Percentiles rank a stretch among this genome's conserved stretches.
Conservation (phyloP, 192 early-diverging fungal genomes). For the Tieghemiomyces parasiticus region DNA sequence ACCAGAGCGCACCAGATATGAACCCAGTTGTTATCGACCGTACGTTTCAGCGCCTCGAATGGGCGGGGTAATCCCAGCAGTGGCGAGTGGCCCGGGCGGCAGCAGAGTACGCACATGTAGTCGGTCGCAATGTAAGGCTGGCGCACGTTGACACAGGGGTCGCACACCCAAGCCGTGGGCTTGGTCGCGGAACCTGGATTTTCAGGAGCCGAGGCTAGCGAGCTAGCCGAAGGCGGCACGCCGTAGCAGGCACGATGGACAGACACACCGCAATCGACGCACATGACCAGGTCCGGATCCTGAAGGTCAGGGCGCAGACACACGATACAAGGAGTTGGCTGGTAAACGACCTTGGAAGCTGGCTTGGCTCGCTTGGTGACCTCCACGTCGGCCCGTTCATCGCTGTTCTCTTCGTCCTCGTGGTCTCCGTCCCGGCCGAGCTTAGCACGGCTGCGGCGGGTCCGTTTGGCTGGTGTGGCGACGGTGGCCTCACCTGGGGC, state of each 20-base stretch:
- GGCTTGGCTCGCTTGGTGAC: background rate
- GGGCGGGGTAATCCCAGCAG: conserved; percentile 16
- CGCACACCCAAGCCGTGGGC: conserved; percentile 26
- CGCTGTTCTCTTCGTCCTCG: conserved; percentile 20
- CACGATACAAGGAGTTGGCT: conserved; percentile 23
- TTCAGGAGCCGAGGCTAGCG: background rate
- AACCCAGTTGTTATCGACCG: conserved; percentile 62
- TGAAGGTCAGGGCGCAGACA: conserved; percentile 16
- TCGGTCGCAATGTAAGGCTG: conserved; percentile 41
- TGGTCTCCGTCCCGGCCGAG: no score
- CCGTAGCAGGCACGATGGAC: conserved; percentile 42
- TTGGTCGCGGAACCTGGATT: background rate
- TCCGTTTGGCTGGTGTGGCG: no score
- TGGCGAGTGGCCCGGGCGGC: conserved; percentile 15
- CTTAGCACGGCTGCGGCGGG: no score
- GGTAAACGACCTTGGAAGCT: background rate
- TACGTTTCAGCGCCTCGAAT: conserved; percentile 41
- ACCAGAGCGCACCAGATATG: conserved; percentile 52
- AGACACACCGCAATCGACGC: conserved; percentile 26
- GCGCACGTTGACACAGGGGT: conserved; percentile 41
- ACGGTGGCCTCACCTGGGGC: no score
- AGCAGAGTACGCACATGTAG: conserved; percentile 50
- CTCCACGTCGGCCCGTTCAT: no score
- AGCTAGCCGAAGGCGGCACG: conserved; percentile 8
- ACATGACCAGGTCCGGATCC: conserved; percentile 20